Base-by-base conservation (phyloP, 2,329 filamentous ascomycete genomes). In the Trichoderma sp. region DNA sequence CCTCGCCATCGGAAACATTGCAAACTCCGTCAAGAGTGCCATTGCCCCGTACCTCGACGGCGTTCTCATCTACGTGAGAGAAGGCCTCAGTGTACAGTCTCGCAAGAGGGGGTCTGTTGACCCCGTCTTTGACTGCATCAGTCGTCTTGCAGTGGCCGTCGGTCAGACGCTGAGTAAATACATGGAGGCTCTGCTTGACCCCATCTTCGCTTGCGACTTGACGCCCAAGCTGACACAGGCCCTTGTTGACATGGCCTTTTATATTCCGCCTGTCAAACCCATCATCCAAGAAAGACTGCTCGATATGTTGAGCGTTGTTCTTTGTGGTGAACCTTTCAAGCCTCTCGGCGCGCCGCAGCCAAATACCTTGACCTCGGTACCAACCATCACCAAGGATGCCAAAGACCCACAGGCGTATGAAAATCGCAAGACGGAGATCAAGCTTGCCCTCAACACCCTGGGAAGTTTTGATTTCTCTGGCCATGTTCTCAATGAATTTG, bases 101-200 rank as follows among this genome's bases (percentile, higher is more conserved):
- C 83, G 87, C 35, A 89, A 87, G 76, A 81, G 87, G 71, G 86
- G 87, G 35, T 87, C 87, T 2, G 88, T 91, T 24, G 89, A 91
- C 72, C 94, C 95, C 0, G 95, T 98, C 71, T 98, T 98, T 75
- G 93, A 97, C 80, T 99, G 96, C 80, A 96, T 99, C 78, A 99
- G 96, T 79, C 94, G 97, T 83, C 87, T 99, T 64, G 94, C 96
- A 0, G 91, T 97, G 57, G 96, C 96, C 3, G 96, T 98, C 35
- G 96, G 96, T 1, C 96, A 99, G 81, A 96, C 95, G 0, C 85
- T 99, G 65, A 98, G 93, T 85, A 99, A 98, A 81, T 97, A 98
- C 78, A 97, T 99, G 89, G 94, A 97, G 77, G 92, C 94, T 14
- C 83, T 99, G 33, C 86, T 99, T 11, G 95, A 97, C 74, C 94